Conservation (phyloP, 2,329 filamentous ascomycete species). For the Cladobotryum mycophilum region DNA sequence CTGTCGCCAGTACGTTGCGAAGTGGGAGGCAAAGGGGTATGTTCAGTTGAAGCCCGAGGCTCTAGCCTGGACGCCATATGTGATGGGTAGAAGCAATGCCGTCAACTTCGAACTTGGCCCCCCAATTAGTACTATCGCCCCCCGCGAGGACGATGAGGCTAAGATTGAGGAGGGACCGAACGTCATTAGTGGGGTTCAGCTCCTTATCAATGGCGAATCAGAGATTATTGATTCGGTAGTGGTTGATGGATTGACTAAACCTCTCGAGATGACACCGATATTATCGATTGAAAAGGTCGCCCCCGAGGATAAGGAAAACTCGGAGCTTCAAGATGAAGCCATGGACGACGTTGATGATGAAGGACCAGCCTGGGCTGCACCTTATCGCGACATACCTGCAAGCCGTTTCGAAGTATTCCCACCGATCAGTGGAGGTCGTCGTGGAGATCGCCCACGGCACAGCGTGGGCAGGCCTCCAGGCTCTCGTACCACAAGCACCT, state of each 20-base stretch:
- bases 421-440: constrained; percentile 46
- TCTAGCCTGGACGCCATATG: constrained; percentile 91
- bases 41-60: constrained; percentile 74
- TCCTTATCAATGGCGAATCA: constrained; percentile 19
- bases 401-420: constrained; percentile 75
- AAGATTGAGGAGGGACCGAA: constrained; percentile 29
- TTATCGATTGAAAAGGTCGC: constrained; percentile 24
- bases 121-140: constrained; percentile 77
- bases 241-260: constrained; percentile 2
- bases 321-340: constrained; percentile 18
- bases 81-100: constrained; percentile 83
- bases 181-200: constrained; percentile 13
- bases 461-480: constrained; percentile 33
- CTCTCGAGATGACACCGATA: constrained; percentile 15
- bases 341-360: constrained; percentile 24
- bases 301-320: constrained; percentile 28
- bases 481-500: constrained; percentile 29
- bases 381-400: constrained; percentile 56
- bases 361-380: constrained; percentile 36
- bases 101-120: constrained; percentile 79
- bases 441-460: constrained; percentile 40
- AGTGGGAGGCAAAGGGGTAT: constrained; percentile 85
- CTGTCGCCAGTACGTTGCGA: constrained; percentile 79
- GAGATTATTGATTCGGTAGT: constrained; percentile 11
- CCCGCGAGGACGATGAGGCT: constrained; percentile 66